Base-by-base conservation (phyloP, 129 eudicot species). In the Flaveria sonorensis region DNA sequence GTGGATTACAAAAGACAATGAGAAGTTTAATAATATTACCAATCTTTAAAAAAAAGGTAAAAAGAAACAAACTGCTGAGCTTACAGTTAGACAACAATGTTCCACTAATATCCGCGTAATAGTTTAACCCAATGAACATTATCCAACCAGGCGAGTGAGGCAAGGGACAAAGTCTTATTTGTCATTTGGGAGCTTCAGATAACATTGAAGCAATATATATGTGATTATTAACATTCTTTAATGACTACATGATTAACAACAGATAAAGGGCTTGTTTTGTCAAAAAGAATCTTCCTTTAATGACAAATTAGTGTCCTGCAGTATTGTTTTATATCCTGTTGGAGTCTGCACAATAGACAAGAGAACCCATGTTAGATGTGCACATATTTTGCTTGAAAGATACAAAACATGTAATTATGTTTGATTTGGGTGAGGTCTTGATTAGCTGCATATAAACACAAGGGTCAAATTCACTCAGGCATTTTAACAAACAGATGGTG, bases 401-500 rank as follows among this genome's bases (percentile, higher is more conserved):
- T 51, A 51, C 57, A 51, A 51, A 71, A 79, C 30, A 79, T 46
- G 36, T 20, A 43, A 52, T 46, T 2, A 60, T 21, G 14, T 45
- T 46, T 79, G 45, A 43, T 47, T 73, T 59, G 45, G 50, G 79
- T 40, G 69, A n/a, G 59, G 66, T 63, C 0, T 51, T 6, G 71
- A 21, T 56, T 47, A 48, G 47, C 19, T 71, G 72, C 46, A 68
- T 56, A 57, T 69, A 63, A 65, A 16, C 61, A 55, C 51, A 69
- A 67, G 48, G 46, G 76, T 32, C 59, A 45, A 51, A 51, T 53
- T 62, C 28, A 51, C 2, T 52, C 39, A 66, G 32, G 69, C 68
- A 81, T 84, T 84, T 81, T 72, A 72, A 66, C 85, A 67, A 84
- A 67, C 85, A 68, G 46, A 0, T 9, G 77, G 78, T 68, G 71